Percentiles rank a stretch among this genome's conserved stretches.
These are phyloP conservation scores for Aphanomyces astaci DNA, from an alignment of 352 stramenopile genomes.

Conservation along the genomic window DNA sequence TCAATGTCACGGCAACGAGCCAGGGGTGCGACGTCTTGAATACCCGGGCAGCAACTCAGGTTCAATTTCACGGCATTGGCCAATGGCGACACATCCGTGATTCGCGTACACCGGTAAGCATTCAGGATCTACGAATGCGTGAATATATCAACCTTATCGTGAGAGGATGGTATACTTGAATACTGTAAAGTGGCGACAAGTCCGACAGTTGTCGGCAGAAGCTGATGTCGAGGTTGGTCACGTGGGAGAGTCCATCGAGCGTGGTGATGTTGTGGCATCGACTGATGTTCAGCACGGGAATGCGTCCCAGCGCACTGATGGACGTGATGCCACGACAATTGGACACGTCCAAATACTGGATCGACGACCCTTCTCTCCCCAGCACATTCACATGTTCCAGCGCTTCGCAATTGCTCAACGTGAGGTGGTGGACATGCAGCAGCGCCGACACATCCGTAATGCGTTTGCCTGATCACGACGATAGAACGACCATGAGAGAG, in stretches of 20 bases:
- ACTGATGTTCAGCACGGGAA: slow-evolving; percentile 44
- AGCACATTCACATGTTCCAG: slow-evolving; percentile 43
- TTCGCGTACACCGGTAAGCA: slow-evolving; percentile 47
- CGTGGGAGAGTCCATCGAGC: slow-evolving; percentile 34
- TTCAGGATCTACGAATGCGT: slow-evolving; percentile 9
- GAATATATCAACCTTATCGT: neutral
- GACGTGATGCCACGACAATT: slow-evolving; percentile 36
- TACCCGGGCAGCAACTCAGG: slow-evolving; percentile 44
- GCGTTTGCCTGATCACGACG: slow-evolving; percentile 34
- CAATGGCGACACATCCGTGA: slow-evolving; percentile 40
- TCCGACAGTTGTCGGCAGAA: slow-evolving; percentile 47
- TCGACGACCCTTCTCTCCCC: neutral
- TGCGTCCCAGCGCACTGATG: slow-evolving; percentile 27
- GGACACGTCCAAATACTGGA: slow-evolving; percentile 51
- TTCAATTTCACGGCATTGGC: slow-evolving; percentile 33
- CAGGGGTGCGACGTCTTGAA: slow-evolving; percentile 41
- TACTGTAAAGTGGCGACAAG: slow-evolving; percentile 28
- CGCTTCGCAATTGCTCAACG: slow-evolving; percentile 40
- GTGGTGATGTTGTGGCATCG: slow-evolving; percentile 40
- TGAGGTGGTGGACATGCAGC: slow-evolving; percentile 27
- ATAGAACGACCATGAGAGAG: neutral
- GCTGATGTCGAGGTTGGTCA: slow-evolving; percentile 59
- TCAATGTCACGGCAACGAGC: slow-evolving; percentile 37
- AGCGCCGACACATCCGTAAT: slow-evolving; percentile 47
- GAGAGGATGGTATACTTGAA: slow-evolving; percentile 28